Conservation (phyloP, 768 basidiomycete species). For the Termitomyces sp. region DNA sequence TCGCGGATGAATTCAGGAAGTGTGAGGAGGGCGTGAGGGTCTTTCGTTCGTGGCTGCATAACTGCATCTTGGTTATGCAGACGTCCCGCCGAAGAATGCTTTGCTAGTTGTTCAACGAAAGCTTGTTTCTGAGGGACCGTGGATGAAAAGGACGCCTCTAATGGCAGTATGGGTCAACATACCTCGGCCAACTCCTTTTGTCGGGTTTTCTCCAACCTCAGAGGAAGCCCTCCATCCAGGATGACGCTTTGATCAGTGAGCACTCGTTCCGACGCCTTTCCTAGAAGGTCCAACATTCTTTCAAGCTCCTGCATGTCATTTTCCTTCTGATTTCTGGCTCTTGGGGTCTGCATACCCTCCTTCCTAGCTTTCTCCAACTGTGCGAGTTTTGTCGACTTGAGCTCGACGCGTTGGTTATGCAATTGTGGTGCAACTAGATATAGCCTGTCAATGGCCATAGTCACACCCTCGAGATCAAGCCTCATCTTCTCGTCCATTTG, state of each 20-base stretch:
- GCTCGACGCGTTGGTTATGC: conserved; percentile 89
- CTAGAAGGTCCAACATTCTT: conserved; percentile 65
- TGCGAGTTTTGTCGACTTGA: conserved; percentile 64
- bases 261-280: conserved; percentile 65
- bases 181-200: conserved; percentile 66
- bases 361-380: conserved; percentile 71
- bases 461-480: conserved; percentile 81
- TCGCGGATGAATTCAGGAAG: conserved; percentile 66
- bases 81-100: conserved; percentile 70
- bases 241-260: conserved; percentile 68
- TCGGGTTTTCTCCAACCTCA: conserved; percentile 49
- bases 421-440: conserved; percentile 86
- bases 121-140: conserved; percentile 50
- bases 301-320: conserved; percentile 58
- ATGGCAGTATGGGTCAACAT: conserved; percentile 6
- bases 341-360: conserved; percentile 27
- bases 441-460: conserved; percentile 85
- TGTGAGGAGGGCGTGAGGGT: conserved; percentile 50
- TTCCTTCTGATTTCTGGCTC: conserved; percentile 41
- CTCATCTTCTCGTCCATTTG: conserved; percentile 72
- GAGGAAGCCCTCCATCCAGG: conserved; percentile 57
- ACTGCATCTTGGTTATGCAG: conserved; percentile 78
- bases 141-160: background rate
- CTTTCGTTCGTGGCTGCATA: conserved; percentile 39
- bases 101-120: conserved; percentile 71